Evolutionary conservation across 2,329 filamentous ascomycete genomes (phyloP).

Genomic region (Fusarium sp.): DNA sequence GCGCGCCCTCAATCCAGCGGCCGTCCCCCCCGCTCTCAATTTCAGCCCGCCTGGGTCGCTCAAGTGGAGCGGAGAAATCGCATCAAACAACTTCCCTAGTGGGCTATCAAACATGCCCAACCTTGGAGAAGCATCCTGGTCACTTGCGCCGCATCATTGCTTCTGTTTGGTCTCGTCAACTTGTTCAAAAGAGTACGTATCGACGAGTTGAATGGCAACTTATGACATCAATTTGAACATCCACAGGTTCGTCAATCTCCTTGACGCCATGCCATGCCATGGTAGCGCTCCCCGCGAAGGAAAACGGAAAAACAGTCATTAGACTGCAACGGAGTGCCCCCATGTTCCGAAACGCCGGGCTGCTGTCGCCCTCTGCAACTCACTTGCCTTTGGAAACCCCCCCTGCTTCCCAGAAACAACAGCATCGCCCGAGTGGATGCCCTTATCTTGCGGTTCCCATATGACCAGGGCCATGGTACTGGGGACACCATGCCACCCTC

Average conservation of each 20-base stretch:
- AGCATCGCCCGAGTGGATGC: slow-evolving; percentile 22
- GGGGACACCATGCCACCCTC: slow-evolving; percentile 37
- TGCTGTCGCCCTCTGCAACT: slow-evolving; percentile 9
- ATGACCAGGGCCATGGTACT: slow-evolving; percentile 17
- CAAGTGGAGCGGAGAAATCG: slow-evolving; percentile 32
- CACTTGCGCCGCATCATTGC: slow-evolving; percentile 3
- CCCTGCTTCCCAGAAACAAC: slow-evolving; percentile 9
- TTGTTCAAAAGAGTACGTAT: neutral
- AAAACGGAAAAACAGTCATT: neutral
- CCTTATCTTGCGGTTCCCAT: slow-evolving; percentile 21
- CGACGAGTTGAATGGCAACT: neutral
- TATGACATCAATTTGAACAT: neutral
- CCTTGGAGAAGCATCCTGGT: slow-evolving; percentile 4
- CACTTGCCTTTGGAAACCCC: neutral
- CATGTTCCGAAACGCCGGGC: slow-evolving; percentile 29
- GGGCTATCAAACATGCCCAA: slow-evolving; percentile 13
- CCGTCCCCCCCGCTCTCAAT: slow-evolving; percentile 38
- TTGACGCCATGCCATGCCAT: neutral
- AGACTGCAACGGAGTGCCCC: neutral
- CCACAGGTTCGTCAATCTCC: neutral
- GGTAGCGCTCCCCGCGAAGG: neutral
- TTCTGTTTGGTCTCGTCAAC: neutral
- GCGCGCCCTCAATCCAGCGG: slow-evolving; percentile 45
- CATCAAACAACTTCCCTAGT: slow-evolving; percentile 7
- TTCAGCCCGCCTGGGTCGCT: slow-evolving; percentile 28